A percentile compares a stretch with the other conserved stretches of the same genome.
phyloP scores from a whole-genome alignment of 192 early-diverging fungal species.

The Dissophora ornata region DNA sequence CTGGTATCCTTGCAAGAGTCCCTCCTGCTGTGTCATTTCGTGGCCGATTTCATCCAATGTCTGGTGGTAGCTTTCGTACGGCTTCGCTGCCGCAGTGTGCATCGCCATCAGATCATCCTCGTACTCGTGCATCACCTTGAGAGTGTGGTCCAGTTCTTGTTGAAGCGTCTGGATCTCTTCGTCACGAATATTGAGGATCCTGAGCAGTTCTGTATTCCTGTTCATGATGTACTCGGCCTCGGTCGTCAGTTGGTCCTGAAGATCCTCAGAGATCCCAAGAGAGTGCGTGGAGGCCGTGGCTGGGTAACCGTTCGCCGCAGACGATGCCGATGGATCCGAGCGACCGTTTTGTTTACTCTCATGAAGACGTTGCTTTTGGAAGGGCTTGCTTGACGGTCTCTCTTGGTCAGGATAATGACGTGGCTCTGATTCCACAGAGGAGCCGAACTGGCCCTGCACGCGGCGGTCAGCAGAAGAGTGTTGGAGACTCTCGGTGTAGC shows the following conservation, averaged over 20 bases:
- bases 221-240: slow-evolving; percentile 55
- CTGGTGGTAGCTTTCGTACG: slow-evolving; percentile 48
- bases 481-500: slow-evolving; percentile 10
- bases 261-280: slow-evolving; percentile 32
- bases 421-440: slow-evolving; percentile 18
- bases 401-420: slow-evolving; percentile 2
- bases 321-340: background rate
- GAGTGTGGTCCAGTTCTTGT: slow-evolving; percentile 48
- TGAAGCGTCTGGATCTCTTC: slow-evolving; percentile 50
- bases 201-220: slow-evolving; percentile 45
- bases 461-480: slow-evolving; percentile 6
- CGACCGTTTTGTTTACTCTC: slow-evolving; percentile 6
- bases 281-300: slow-evolving; percentile 27
- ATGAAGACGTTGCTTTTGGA: slow-evolving; percentile 20
- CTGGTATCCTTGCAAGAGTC: slow-evolving; percentile 44
- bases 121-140: slow-evolving; percentile 53
- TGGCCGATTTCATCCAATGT: slow-evolving; percentile 51
- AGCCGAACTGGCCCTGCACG: slow-evolving; percentile 2
- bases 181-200: slow-evolving; percentile 46
- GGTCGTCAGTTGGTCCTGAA: slow-evolving; percentile 45
- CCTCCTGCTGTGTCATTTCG: slow-evolving; percentile 55
- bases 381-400: slow-evolving; percentile 1
- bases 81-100: slow-evolving; percentile 52
- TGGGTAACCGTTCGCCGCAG: slow-evolving; percentile 7
- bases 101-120: slow-evolving; percentile 55